Evolutionary conservation across 352 stramenopile genomes (phyloP).

Genomic region (Aphanomyces euteiches): DNA sequence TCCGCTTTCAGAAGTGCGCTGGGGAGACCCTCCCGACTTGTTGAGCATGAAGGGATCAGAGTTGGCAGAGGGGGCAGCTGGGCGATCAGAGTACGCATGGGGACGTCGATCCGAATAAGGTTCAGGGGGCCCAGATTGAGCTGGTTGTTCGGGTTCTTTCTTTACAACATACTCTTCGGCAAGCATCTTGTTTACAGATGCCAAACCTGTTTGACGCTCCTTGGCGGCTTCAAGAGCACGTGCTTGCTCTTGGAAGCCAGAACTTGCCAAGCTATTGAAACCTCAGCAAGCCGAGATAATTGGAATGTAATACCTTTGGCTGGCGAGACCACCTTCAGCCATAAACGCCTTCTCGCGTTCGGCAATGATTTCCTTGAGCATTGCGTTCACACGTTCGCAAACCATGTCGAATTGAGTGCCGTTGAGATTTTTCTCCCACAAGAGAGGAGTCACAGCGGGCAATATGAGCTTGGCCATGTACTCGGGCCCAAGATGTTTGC

Average conservation of each 20-base stretch:
- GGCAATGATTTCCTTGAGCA: constrained; percentile 82
- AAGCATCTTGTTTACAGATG: constrained; percentile 73
- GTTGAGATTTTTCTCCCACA: constrained; percentile 78
- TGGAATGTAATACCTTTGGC: constrained; percentile 8
- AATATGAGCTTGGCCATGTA: constrained; percentile 82
- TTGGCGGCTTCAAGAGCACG: constrained; percentile 62
- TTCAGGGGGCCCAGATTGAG: constrained; percentile 35
- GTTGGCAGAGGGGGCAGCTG: not conserved
- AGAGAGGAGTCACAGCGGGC: constrained; percentile 65
- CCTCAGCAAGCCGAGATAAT: constrained; percentile 41
- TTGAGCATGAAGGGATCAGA: constrained; percentile 24
- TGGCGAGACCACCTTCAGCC: constrained; percentile 63
- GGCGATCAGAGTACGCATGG: constrained; percentile 19
- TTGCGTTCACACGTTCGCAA: constrained; percentile 83
- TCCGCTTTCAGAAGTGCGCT: not conserved
- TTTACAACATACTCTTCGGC: constrained; percentile 72
- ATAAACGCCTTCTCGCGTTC: constrained; percentile 78
- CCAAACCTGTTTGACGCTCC: constrained; percentile 57
- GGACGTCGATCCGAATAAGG: constrained; percentile 69
- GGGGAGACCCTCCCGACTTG: not conserved
- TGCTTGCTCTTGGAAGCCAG: constrained; percentile 63
- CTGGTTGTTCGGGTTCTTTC: constrained; percentile 37
- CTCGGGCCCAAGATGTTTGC: constrained; percentile 80
- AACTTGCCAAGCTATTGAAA: constrained; percentile 46
- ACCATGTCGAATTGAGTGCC: constrained; percentile 82